Evolutionary conservation across 2,329 filamentous ascomycete species (phyloP), one percentile per base, ranked within the genome.

Genomic region (Parafenestella ontariensis): DNA sequence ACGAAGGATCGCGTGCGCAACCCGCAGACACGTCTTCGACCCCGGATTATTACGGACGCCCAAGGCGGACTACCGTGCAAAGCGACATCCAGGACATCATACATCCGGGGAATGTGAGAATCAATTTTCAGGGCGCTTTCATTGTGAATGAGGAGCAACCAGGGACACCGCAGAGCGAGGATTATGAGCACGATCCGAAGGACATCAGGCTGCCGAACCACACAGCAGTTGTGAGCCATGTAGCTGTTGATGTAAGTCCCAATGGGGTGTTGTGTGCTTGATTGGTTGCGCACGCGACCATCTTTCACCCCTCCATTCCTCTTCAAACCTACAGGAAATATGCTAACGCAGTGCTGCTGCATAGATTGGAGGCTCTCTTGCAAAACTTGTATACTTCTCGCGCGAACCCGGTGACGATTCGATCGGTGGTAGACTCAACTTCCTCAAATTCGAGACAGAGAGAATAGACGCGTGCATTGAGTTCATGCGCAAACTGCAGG

Each of bases 141-240:
- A 98, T 99, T 63, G 92, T 96, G 68, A 92, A 97, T 72, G 89
- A 94, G 58, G 76, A 79, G 64, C 64, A 67, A 46, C 81, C 84
- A 3, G 76, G 76, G 18, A 85, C 44, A 79, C 86, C 51, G 24
- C 65, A 65, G 48, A 76, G 74, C 58, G 82, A 86, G 42, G 82
- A 83, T 21, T 83, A 86, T 52, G 81, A 86, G 61, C 85, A 88
- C 75, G 91, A 96, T 75, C 92, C 91, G 52, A 92, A 91, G 72
- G 95, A 97, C 73, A 99, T 99, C 67, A 85, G 95, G n/a, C 81
- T 99, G 55, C 95, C 95, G 24, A 95, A 98, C 76, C 95, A 99
- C 77, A 96, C 91, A 11, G 90, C 90, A 10, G 88, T 96, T 8
- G 94, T 99, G 64, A 97, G 92, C 80, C 95, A 99, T 81, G 91